Conservation (phyloP, 371 early-diverging fungal genomes). For the Blakeslea trispora region DNA sequence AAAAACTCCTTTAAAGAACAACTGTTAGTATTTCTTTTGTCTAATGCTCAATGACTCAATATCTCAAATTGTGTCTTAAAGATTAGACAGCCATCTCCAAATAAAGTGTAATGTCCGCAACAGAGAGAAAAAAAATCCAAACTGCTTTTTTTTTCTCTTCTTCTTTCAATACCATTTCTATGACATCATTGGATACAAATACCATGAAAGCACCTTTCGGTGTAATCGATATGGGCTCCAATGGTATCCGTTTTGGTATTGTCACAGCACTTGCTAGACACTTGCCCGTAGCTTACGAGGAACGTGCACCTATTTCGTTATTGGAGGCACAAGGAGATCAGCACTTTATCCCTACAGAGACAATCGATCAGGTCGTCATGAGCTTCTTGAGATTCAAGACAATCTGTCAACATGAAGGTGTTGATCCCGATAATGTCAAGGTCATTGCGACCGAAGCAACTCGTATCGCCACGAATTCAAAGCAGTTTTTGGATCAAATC, state of each 20-base stretch:
- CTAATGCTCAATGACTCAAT: too few species aligned
- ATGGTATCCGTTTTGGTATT: constrained; percentile 60
- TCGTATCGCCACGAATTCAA: constrained; percentile 52
- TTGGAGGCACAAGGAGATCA: constrained; percentile 47
- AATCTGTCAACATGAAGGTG: constrained; percentile 45
- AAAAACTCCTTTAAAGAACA: too few species aligned
- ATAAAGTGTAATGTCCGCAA: too few species aligned
- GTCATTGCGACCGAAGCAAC: constrained; percentile 60
- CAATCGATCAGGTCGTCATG: constrained; percentile 46
- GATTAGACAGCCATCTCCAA: too few species aligned
- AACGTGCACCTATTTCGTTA: constrained; percentile 55
- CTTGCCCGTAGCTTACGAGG: constrained; percentile 54
- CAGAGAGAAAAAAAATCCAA: too few species aligned
- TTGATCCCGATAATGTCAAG: constrained; percentile 36
- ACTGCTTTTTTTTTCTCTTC: background rate
- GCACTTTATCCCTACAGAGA: constrained; percentile 39
- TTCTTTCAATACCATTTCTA: background rate
- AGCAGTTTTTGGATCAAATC: constrained; percentile 40
- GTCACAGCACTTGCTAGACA: constrained; percentile 47
- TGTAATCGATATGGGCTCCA: constrained; percentile 62
- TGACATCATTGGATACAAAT: too few species aligned
- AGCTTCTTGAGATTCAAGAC: constrained; percentile 53
- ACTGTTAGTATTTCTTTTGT: too few species aligned
- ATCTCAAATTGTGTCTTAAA: too few species aligned
- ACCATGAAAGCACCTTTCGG: constrained; percentile 38